phyloP scores from a whole-genome alignment of 306 rosid genomes.

The Gynostemma pentaphyllum region DNA sequence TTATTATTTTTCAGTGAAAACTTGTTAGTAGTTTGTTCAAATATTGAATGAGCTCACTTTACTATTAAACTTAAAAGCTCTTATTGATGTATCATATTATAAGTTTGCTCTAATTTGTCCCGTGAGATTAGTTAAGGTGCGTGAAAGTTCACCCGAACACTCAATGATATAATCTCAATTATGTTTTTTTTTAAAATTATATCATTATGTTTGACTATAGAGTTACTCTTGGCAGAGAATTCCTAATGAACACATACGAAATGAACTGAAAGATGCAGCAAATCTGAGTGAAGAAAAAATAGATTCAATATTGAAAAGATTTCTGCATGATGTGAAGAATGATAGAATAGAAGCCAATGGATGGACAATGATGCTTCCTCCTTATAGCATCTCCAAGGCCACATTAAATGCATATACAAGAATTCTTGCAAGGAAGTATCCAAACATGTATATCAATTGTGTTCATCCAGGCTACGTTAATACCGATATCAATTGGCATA shows the following conservation, averaged over 20 bases:
- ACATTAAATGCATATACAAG: conserved; percentile 43
- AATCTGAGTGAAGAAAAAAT: conserved; percentile 36
- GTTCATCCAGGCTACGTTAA: conserved; percentile 48
- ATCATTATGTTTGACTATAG: not conserved
- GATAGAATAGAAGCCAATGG: conserved; percentile 38
- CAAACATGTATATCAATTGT: conserved; percentile 37
- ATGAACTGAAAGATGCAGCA: conserved; percentile 26
- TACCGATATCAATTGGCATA: conserved; percentile 40
- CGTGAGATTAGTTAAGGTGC: no score
- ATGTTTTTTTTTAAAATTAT: no score
- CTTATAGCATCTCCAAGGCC: conserved; percentile 42
- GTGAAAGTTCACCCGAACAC: no score
- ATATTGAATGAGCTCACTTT: no score
- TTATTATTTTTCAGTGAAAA: no score
- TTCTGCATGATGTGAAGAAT: conserved; percentile 27
- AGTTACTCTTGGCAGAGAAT: conserved; percentile 32
- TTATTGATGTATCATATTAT: no score
- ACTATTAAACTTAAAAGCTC: no score
- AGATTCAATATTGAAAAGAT: conserved; percentile 30
- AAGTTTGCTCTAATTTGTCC: no score
- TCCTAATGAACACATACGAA: conserved; percentile 27
- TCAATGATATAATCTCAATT: no score
- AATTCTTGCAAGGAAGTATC: conserved; percentile 33
- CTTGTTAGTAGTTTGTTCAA: no score
- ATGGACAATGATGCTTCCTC: conserved; percentile 48